A percentile compares a stretch with the other conserved stretches of the same genome.
Conservation (phyloP, 1,284 basidiomycete species). For the Fistulinella cinereoalba region DNA sequence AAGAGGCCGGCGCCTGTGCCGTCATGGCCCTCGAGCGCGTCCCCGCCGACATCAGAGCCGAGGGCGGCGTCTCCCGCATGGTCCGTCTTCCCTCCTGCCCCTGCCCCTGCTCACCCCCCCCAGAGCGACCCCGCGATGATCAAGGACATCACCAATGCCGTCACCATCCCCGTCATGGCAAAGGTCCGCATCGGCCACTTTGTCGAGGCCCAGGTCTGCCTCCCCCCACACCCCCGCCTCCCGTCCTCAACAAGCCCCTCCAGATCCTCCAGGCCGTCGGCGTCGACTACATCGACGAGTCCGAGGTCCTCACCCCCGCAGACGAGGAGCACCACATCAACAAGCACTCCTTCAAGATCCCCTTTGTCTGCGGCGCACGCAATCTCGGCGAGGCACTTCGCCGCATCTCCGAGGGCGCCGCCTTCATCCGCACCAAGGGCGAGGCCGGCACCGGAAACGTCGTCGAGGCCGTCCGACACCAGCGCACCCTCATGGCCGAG, state of each 20-base stretch:
- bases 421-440: constrained; percentile 96
- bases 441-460: constrained; percentile 98
- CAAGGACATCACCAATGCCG: constrained; percentile 90
- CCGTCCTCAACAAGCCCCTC: background rate
- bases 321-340: constrained; percentile 88
- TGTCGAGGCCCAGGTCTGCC: constrained; percentile 85
- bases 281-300: constrained; percentile 98
- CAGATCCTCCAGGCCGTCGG: constrained; percentile 93
- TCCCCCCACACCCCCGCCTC: constrained; percentile 1
- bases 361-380: constrained; percentile 79
- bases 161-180: constrained; percentile 92
- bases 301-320: constrained; percentile 94
- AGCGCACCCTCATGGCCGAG: constrained; percentile 79
- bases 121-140: constrained; percentile 97
- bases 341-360: constrained; percentile 90
- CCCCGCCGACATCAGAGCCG: constrained; percentile 89
- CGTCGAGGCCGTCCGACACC: constrained; percentile 94
- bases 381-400: constrained; percentile 91
- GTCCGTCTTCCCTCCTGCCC: constrained; percentile 39
- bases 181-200: constrained; percentile 97
- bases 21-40: constrained; percentile 98
- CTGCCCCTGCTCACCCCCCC: background rate
- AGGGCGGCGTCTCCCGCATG: constrained; percentile 94
- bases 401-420: constrained; percentile 95
- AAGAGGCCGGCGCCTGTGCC: constrained; percentile 96